Evolutionary conservation across 805 yeast species (phyloP).

Genomic region (Candida silvatica): DNA sequence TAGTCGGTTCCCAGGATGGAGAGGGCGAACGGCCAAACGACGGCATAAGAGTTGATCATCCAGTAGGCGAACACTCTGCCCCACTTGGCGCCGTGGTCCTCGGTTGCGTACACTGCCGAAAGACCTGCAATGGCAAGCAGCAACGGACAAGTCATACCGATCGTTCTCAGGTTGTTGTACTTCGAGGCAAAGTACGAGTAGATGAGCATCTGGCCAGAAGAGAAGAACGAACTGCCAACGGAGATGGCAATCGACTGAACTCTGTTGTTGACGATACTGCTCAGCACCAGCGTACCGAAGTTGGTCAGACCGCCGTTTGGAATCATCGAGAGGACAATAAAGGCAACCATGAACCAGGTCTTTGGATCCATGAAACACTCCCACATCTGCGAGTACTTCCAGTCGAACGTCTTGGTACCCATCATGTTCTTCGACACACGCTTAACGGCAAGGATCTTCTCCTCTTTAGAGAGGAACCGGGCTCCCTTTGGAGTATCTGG

Average conservation of each 20-base stretch:
- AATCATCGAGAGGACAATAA: conserved; percentile 31
- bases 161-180: conserved; percentile 12
- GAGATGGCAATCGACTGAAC: conserved; percentile 11
- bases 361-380: conserved; percentile 36
- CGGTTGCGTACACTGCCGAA: conserved; percentile 19
- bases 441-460: conserved; percentile 21
- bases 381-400: conserved; percentile 31
- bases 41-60: conserved; percentile 4
- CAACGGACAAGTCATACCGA: conserved; percentile 16
- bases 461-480: conserved; percentile 33
- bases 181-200: conserved; percentile 9
- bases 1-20: conserved; percentile 11
- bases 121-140: conserved; percentile 18
- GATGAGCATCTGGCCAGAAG: conserved; percentile 16
- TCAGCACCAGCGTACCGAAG: conserved; percentile 19
- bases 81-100: conserved; percentile 18
- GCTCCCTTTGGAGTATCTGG: conserved; percentile 37
- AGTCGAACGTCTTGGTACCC: conserved; percentile 32
- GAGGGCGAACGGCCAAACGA: conserved; percentile 5
- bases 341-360: conserved; percentile 22
- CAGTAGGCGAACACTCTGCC: conserved; percentile 8
- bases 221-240: conserved; percentile 13
- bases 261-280: conserved; percentile 11
- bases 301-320: conserved; percentile 39
- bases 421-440: conserved; percentile 30